Evolutionary conservation across 352 stramenopile genomes (phyloP).

Genomic region (Pythium scleroteichum): DNA sequence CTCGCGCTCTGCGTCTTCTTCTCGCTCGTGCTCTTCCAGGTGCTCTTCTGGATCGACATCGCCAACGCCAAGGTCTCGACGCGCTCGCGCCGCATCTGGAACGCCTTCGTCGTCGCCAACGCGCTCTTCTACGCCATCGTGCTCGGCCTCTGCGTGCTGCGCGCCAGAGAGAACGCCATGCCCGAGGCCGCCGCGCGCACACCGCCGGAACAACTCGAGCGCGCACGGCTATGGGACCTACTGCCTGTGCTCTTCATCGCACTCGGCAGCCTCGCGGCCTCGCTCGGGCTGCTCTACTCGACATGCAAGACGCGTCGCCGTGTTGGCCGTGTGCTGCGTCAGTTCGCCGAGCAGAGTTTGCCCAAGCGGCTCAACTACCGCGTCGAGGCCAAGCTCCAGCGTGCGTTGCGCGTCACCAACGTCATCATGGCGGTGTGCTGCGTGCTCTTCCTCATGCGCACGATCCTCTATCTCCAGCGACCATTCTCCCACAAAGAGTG

Average conservation of each 20-base stretch:
- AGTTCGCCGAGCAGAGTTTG: slow-evolving; percentile 40
- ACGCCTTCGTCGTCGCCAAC: slow-evolving; percentile 70
- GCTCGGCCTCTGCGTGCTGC: slow-evolving; percentile 55
- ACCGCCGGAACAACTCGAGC: slow-evolving; percentile 31
- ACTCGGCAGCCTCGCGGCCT: slow-evolving; percentile 63
- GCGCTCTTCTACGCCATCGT: slow-evolving; percentile 73
- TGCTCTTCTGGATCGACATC: slow-evolving; percentile 87
- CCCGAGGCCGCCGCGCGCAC: slow-evolving; percentile 13
- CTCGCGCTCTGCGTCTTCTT: slow-evolving; percentile 82
- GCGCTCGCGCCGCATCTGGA: slow-evolving; percentile 76
- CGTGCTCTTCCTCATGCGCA: slow-evolving; percentile 63
- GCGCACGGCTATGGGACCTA: slow-evolving; percentile 33
- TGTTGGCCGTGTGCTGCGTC: slow-evolving; percentile 66
- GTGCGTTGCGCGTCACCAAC: slow-evolving; percentile 70
- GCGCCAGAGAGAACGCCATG: slow-evolving; percentile 23
- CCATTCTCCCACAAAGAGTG: slow-evolving; percentile 77
- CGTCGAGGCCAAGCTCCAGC: slow-evolving; percentile 72
- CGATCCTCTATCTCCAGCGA: slow-evolving; percentile 80
- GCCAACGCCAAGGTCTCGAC: slow-evolving; percentile 77
- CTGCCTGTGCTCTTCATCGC: slow-evolving; percentile 72
- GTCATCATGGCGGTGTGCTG: slow-evolving; percentile 73
- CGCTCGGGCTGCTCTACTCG: slow-evolving; percentile 71
- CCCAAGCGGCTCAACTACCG: slow-evolving; percentile 51
- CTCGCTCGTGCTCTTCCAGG: slow-evolving; percentile 84
- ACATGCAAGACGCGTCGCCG: slow-evolving; percentile 72